These are phyloP conservation scores for Sporothrix brunneoviolacea DNA, from an alignment of 2,329 filamentous ascomycete species.

Conservation along the genomic window DNA sequence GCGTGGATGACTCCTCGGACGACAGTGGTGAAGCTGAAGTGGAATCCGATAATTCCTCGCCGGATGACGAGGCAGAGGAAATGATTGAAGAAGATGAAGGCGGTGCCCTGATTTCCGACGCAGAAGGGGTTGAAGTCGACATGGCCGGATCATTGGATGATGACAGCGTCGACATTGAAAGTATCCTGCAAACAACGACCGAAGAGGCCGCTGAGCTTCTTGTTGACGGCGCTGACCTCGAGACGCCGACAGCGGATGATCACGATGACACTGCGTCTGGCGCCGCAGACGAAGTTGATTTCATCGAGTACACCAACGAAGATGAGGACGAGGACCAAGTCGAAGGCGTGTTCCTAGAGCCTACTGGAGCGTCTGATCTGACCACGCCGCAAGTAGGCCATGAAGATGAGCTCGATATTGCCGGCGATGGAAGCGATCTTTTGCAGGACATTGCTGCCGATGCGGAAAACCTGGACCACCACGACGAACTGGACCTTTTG, in stretches of 20 bases:
- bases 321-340: conserved; percentile 13
- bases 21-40: conserved; percentile 15
- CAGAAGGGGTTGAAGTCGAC: too few species aligned
- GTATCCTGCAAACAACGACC: background rate
- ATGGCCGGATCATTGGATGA: conserved; percentile 9
- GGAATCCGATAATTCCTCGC: conserved; percentile 14
- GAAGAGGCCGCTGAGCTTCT: background rate
- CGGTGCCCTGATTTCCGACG: too few species aligned
- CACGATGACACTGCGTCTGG: background rate
- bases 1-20: conserved; percentile 15
- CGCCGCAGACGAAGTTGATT: background rate
- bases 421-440: background rate
- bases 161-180: background rate
- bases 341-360: conserved; percentile 12
- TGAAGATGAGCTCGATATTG: conserved; percentile 5
- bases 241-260: background rate
- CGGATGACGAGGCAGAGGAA: background rate
- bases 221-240: background rate
- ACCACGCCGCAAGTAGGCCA: background rate
- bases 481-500: conserved; percentile 13
- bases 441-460: background rate
- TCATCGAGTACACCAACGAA: conserved; percentile 13
- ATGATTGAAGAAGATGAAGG: conserved; percentile 6
- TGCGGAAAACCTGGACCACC: background rate
- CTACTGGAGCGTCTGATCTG: background rate